Evolutionary conservation across 1,284 basidiomycete species (phyloP).

Genomic region (Rhodotorula sp.): DNA sequence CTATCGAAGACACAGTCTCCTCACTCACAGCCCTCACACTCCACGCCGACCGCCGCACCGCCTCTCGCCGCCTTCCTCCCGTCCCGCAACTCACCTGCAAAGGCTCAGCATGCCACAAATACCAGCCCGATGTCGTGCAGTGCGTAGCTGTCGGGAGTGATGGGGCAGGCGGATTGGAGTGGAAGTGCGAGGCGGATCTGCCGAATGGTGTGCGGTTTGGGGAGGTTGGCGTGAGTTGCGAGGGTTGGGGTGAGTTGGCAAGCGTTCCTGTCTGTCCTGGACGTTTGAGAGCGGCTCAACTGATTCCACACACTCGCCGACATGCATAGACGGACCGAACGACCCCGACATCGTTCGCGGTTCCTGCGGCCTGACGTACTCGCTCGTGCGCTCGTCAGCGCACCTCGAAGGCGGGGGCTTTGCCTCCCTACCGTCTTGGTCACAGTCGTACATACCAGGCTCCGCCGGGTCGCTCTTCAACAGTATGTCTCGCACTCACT

Average conservation of each 20-base stretch:
- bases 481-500: not conserved
- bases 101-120: conserved; percentile 72
- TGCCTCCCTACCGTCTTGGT: not conserved
- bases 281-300: not conserved
- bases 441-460: conserved; percentile 48
- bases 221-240: conserved; percentile 76
- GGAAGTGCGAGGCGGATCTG: conserved; percentile 90
- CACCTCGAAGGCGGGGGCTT: conserved; percentile 41
- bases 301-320: too few species aligned
- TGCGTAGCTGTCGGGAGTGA: conserved; percentile 74
- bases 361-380: conserved; percentile 77
- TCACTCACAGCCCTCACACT: conserved; percentile 74
- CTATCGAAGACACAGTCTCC: conserved; percentile 54
- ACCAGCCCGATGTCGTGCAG: conserved; percentile 78
- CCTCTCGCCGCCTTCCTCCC: conserved; percentile 62
- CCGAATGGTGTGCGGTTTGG: conserved; percentile 73
- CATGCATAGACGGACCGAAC: conserved; percentile 56
- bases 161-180: conserved; percentile 69
- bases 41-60: conserved; percentile 66
- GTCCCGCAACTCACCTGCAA: conserved; percentile 75
- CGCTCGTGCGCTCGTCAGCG: conserved; percentile 61
- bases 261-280: not conserved
- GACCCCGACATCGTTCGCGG: conserved; percentile 82
- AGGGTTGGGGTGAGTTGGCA: conserved; percentile 59
- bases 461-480: conserved; percentile 35